phyloP scores from a whole-genome alignment of 1,284 basidiomycete species.

The Phaffia rhodozyma region DNA sequence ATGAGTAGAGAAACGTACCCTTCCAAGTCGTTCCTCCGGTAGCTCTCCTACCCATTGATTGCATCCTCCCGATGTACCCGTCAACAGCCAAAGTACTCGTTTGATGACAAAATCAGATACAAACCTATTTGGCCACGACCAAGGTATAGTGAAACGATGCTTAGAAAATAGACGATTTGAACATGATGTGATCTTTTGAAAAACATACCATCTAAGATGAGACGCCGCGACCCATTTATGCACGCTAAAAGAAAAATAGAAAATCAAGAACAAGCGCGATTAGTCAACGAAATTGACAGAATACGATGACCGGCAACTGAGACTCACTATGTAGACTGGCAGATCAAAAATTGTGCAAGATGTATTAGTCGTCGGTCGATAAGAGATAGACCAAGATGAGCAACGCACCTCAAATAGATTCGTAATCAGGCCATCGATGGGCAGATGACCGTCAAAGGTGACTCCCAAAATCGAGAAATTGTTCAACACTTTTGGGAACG shows the following conservation, averaged over 20 bases:
- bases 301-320: too few species aligned
- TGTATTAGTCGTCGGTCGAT: background rate
- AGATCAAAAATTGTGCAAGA: background rate
- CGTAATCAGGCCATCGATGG: slow-evolving; percentile 43
- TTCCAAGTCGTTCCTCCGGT: slow-evolving; percentile 46
- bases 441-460: slow-evolving; percentile 41
- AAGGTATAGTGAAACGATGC: slow-evolving; percentile 19
- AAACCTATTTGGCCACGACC: background rate
- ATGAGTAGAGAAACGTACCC: slow-evolving; percentile 30
- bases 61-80: slow-evolving; percentile 50
- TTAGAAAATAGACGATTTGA: slow-evolving; percentile 28
- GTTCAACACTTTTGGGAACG: slow-evolving; percentile 53
- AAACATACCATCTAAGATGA: slow-evolving; percentile 47
- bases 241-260: slow-evolving; percentile 30
- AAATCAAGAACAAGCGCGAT: background rate
- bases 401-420: too few species aligned
- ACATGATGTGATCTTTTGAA: too few species aligned
- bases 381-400: too few species aligned
- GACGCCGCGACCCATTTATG: slow-evolving; percentile 46
- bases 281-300: background rate
- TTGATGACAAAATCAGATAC: slow-evolving; percentile 54
- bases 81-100: slow-evolving; percentile 49
- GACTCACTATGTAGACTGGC: background rate
- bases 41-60: slow-evolving; percentile 58
- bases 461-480: slow-evolving; percentile 49